Evolutionary conservation across 2,329 filamentous ascomycete species (phyloP).

Genomic region (Blastomyces emzantsi): DNA sequence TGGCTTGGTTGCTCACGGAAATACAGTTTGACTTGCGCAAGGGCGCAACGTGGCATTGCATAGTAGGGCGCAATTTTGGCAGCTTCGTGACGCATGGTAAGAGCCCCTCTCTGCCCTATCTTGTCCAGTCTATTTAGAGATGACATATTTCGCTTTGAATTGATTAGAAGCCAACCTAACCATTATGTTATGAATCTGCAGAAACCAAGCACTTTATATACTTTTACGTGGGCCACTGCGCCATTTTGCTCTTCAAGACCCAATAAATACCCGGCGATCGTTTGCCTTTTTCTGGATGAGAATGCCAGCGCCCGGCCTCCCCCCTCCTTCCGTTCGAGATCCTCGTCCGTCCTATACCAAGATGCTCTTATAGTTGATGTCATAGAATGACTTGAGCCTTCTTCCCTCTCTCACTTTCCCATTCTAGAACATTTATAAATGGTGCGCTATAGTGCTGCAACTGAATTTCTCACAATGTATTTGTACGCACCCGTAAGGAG

Average conservation of each 20-base stretch:
- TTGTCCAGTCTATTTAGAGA: background rate
- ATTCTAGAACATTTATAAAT: background rate
- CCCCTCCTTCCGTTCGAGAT: background rate
- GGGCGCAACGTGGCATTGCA: slow-evolving; percentile 98
- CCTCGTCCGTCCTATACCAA: background rate
- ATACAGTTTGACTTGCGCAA: slow-evolving; percentile 88
- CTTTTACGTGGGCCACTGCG: slow-evolving; percentile 98
- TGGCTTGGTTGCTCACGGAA: slow-evolving; percentile 15
- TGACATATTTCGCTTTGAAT: slow-evolving; percentile 12
- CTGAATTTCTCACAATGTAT: background rate
- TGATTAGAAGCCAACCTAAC: background rate
- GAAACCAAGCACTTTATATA: slow-evolving; percentile 99
- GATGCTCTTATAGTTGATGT: background rate
- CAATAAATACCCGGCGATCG: slow-evolving; percentile 48
- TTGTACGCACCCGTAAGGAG: background rate
- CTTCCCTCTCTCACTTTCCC: background rate
- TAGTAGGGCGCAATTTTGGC: slow-evolving; percentile 96
- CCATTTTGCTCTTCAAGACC: slow-evolving; percentile 97
- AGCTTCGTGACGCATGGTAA: slow-evolving; percentile 97
- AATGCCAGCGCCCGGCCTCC: background rate
- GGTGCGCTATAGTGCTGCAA: background rate
- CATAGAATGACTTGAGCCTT: background rate
- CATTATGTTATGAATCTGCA: slow-evolving; percentile 31
- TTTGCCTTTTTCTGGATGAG: slow-evolving; percentile 2
- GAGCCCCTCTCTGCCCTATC: slow-evolving; percentile 21